Base-by-base conservation (phyloP, 805 yeast genomes). In the Ogataea populi-albae region DNA sequence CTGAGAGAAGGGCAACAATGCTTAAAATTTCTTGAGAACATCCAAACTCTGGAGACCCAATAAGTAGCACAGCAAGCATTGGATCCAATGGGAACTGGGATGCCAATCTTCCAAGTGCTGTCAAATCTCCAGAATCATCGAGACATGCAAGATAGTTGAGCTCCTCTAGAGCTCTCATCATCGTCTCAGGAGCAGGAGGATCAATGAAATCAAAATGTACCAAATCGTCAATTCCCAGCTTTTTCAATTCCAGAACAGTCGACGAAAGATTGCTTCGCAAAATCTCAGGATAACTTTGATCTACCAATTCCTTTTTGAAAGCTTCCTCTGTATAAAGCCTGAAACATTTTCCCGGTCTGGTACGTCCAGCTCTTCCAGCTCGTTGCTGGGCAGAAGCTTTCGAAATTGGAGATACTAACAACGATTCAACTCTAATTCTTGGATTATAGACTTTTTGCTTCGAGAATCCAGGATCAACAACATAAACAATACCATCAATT, bases 311-410 rank as follows among this genome's bases (percentile, higher is more conserved):
- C 57, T 86, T 84, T 57, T 87, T 79, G 71, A 87, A 91, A 1
- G 98, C 97, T 53, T 88, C 97, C 59, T 93, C 97, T 1, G 98
- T 93, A 66, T 91, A 91, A 36, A 91, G 70, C 57, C 98, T 75
- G 75, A 91, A 91, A 65, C 97, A 91, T 62, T 93, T 91, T 57
- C 98, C 98, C 11, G 98, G 96, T 55, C 96, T 78, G 5, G 97
- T 91, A 77, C 98, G 91, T 68, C 98, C 98, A 37, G 98, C 98
- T 75, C 98, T 86, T 75, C 98, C 98, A 23, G 98, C 98, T 64
- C 98, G 79, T 65, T 91, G 98, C 65, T 91, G 96, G 1, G 98
- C 96, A 31, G 94, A 81, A 0, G 98, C 98, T 65, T 88, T 89
- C 8, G 98, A 89, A 44, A 93, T 89, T 23, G 98, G 98, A 6